Percentiles rank a stretch among this genome's conserved stretches.
phyloP scores from a whole-genome alignment of 2,329 filamentous ascomycete species.

The Xylaria multiplex region DNA sequence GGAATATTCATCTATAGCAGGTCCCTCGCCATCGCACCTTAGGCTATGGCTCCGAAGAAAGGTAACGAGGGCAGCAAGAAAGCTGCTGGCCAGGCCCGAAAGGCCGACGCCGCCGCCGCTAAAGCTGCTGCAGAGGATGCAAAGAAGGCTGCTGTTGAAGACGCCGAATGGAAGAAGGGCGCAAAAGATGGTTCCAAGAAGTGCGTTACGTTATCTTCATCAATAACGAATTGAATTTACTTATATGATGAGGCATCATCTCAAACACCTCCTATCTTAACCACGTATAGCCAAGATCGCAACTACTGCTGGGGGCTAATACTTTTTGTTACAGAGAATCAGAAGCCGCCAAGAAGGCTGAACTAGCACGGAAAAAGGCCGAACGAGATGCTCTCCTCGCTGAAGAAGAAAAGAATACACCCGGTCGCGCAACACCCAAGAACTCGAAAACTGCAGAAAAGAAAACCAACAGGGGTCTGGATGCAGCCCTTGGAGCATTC shows the following conservation, averaged over 20 bases:
- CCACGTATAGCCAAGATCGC: not conserved
- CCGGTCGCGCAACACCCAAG: constrained; percentile 70
- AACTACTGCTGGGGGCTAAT: not conserved
- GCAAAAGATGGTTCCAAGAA: constrained; percentile 88
- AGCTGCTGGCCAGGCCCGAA: constrained; percentile 86
- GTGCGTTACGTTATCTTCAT: constrained; percentile 61
- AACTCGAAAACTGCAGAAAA: constrained; percentile 74
- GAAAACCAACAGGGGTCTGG: constrained; percentile 32
- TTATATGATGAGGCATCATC: not conserved
- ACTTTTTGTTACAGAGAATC: constrained; percentile 69
- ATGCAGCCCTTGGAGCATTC: constrained; percentile 70
- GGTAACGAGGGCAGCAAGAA: constrained; percentile 87
- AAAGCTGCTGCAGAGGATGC: constrained; percentile 79
- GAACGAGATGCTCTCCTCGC: constrained; percentile 85
- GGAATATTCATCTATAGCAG: not conserved
- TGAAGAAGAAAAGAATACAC: constrained; percentile 78
- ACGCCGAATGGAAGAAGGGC: constrained; percentile 84
- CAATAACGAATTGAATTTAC: not conserved
- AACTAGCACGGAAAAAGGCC: constrained; percentile 87
- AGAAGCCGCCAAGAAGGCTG: constrained; percentile 84
- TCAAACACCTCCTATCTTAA: not conserved
- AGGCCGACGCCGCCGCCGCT: constrained; percentile 84
- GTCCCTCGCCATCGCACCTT: not conserved
- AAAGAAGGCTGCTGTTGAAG: constrained; percentile 74
- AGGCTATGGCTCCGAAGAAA: constrained; percentile 76